Conservation (phyloP, 148 eudicot genomes). For the Vaccinium vitisidaea region DNA sequence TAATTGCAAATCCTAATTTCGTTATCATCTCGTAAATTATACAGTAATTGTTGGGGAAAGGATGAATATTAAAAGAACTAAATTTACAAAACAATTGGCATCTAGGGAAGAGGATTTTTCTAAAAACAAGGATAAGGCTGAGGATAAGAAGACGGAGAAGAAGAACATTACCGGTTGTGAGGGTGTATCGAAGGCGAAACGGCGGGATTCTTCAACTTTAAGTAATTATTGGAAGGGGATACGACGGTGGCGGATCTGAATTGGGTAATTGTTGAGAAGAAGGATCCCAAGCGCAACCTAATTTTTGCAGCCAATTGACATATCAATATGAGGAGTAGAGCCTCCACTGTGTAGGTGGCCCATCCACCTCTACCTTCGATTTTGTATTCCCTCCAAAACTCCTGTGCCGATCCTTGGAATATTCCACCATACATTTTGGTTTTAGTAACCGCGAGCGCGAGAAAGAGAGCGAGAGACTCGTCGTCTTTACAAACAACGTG, state of each 20-base stretch:
- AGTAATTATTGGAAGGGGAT: not conserved
- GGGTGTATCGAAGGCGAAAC: slow-evolving; percentile 17
- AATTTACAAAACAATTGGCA: not conserved
- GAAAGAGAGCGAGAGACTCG: no score
- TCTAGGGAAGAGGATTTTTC: not conserved
- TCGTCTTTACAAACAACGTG: no score
- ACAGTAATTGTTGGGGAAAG: not conserved
- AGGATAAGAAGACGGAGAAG: not conserved
- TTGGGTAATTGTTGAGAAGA: not conserved
- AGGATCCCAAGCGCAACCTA: not conserved
- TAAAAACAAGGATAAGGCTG: not conserved
- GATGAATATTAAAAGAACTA: not conserved
- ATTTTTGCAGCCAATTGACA: slow-evolving; percentile 20
- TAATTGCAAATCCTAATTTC: not conserved
- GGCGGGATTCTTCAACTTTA: not conserved
- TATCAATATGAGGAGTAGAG: slow-evolving; percentile 27
- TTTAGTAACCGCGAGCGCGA: not conserved
- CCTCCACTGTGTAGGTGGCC: slow-evolving; percentile 18
- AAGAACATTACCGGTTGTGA: slow-evolving; percentile 28
- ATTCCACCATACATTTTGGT: not conserved
- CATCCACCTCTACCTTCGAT: slow-evolving; percentile 24
- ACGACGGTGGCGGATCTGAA: not conserved
- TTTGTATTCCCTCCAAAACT: slow-evolving; percentile 32
- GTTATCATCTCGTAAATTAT: not conserved
- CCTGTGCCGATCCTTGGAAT: slow-evolving; percentile 1